Evolutionary conservation across 768 basidiomycete species (phyloP), one percentile per base, ranked within the genome.

Genomic region (Calocera viscosa): DNA sequence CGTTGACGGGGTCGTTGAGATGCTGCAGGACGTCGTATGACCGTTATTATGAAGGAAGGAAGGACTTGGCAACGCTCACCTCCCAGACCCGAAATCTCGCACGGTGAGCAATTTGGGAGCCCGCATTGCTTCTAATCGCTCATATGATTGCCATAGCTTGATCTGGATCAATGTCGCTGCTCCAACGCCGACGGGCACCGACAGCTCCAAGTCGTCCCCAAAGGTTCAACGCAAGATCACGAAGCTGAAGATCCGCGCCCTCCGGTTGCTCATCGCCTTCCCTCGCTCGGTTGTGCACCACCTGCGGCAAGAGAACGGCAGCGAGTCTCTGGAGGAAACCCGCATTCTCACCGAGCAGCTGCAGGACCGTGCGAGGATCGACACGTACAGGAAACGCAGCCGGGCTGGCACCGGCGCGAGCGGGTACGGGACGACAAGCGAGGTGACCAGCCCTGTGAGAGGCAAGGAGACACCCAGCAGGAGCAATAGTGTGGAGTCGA

Each of bases 1-100:
- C 14, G 19, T 12, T 66, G 40, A 32, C 7, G 11, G 68, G 24
- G 67, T 40, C 39, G 39, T 22, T 28, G 8, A 71, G 63, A 40
- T 68, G 30, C 69, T 65, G 70, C 67, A 90, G 87, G 64, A 91
- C 89, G 26, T 91, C 89, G 8, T 93, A 91, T 71, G 89, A 92
- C 71, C 86, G 90, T 35, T 91, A 86, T 72, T 90, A 86, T 82
- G 92, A 94, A 78, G 94, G 93, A 63, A 81, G 94, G 70, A 95
- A 90, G 75, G 84, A 86, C 47, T 94, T 94, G 72, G 86, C 87
- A 0, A 71, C 83, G 8, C 74, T 94, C 66, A 84, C 82, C 12
- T 82, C 90, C 16, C 85, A 87, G 72, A 72, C 74, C 2, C 66
- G 75, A 0, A 75, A 75, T 41, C 72, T 75, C 30, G 72, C 73